These are phyloP conservation scores for Hydnum rufescens DNA, from an alignment of 768 basidiomycete genomes.

Conservation along the genomic window DNA sequence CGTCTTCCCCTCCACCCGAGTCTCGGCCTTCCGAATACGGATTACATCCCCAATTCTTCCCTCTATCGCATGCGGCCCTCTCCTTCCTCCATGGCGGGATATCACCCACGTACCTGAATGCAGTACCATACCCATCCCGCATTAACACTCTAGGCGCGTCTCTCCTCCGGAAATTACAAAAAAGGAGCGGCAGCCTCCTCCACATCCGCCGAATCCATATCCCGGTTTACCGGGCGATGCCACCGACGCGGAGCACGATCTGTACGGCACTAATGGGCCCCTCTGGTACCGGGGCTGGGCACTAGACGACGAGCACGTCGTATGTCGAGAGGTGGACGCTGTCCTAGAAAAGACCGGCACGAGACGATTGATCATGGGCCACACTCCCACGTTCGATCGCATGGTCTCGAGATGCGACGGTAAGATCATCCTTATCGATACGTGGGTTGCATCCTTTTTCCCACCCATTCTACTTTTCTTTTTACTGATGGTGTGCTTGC, in stretches of 20 bases:
- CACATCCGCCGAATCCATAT: constrained; percentile 64
- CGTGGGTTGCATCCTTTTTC: constrained; percentile 28
- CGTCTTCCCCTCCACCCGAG: constrained; percentile 63
- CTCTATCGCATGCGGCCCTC: constrained; percentile 55
- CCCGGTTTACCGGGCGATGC: constrained; percentile 48
- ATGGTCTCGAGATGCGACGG: constrained; percentile 76
- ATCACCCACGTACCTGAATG: constrained; percentile 46
- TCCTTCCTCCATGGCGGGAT: constrained; percentile 92
- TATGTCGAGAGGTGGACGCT: constrained; percentile 50
- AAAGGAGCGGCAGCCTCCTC: constrained; percentile 39
- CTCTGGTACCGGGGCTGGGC: constrained; percentile 96
- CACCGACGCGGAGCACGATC: constrained; percentile 40
- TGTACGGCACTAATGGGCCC: constrained; percentile 67
- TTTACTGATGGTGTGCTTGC: constrained; percentile 2
- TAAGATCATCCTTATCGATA: constrained; percentile 93
- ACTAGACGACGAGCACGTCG: constrained; percentile 40
- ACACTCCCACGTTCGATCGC: constrained; percentile 75
- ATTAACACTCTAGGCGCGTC: constrained; percentile 61
- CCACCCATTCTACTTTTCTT: background rate
- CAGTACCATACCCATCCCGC: constrained; percentile 62
- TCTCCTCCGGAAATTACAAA: constrained; percentile 51
- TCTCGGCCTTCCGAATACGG: constrained; percentile 45
- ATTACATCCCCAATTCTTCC: constrained; percentile 27
- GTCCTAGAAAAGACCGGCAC: constrained; percentile 62
- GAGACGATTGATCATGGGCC: constrained; percentile 84